Evolutionary conservation across 768 basidiomycete species (phyloP), one percentile per base, ranked within the genome.

Genomic region (Myochromella boudieri): DNA sequence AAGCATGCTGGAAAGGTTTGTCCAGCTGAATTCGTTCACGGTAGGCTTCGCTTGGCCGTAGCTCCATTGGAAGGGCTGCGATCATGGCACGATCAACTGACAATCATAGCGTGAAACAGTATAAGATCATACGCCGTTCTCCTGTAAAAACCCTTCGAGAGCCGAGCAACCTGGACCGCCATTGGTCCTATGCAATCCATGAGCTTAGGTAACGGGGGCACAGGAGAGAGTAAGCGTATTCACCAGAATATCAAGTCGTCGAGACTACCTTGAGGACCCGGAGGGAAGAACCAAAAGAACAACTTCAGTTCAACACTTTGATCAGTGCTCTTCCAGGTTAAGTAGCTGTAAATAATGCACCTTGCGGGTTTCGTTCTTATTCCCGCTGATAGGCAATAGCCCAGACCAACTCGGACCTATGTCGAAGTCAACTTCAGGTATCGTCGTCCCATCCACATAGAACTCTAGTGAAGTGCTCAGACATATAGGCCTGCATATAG

Each of bases 231-330:
- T 17, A 24, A 32, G n/a, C n/a, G n/a, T 24, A 39, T 67, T 39
- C 54, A 84, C 87, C 87, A 89, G 63, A 88, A 85, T 25, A 89
- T 83, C 34, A 90, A 57, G 58, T 89, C 85, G 55, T 90, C 84
- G 3, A 77, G 59, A 53, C 81, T 85, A 15, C 86, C 87, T 54
- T 80, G 68, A 0, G 84, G 84, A 3, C 85, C 86, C 1, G 87
- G 84, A 44, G 87, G 87, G 70, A 87, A 89, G 66, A 87, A 84
- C 87, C 87, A 89, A 68, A 90, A 90, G 70, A 84, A 90, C 12
- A 88, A 74, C 85, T 89, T 44, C 0, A 27, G 12, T 31, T n/a
- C 17, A 22, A 26, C 46, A 24, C 40, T 14, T 14, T 27, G 11
- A 15, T 28, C 20, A n/a, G 24, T n/a, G 6, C 2, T 15, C 1